Conservation (phyloP, 805 yeast species). For the Priceomyces medius region DNA sequence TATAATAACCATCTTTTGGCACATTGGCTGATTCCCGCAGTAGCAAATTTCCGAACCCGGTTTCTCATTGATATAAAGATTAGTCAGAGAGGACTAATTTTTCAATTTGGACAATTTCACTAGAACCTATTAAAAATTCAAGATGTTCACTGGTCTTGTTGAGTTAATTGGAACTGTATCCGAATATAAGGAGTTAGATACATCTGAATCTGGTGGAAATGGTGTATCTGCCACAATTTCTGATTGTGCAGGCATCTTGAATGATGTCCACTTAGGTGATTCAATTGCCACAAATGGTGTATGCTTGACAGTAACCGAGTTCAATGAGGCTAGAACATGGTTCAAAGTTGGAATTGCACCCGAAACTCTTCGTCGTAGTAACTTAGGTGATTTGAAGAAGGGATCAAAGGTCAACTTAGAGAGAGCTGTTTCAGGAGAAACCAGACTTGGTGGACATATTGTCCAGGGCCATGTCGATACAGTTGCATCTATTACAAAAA, state of each 20-base stretch:
- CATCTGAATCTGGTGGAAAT: conserved; percentile 57
- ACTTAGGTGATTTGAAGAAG: conserved; percentile 56
- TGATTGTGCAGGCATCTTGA: conserved; percentile 60
- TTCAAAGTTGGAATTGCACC: conserved; percentile 93
- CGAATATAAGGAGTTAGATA: conserved; percentile 48
- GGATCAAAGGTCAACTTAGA: conserved; percentile 81
- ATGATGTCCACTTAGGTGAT: conserved; percentile 90
- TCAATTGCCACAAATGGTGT: conserved; percentile 87
- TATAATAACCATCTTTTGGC: background rate
- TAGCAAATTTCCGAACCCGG: background rate
- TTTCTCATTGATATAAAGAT: background rate
- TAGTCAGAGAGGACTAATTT: background rate
- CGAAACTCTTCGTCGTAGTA: conserved; percentile 83
- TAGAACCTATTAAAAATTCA: background rate
- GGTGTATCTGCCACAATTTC: conserved; percentile 71
- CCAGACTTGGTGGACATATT: conserved; percentile 92
- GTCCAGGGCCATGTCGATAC: conserved; percentile 99
- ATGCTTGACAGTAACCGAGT: conserved; percentile 90
- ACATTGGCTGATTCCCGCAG: background rate
- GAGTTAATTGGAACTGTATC: conserved; percentile 74
- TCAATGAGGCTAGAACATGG: conserved; percentile 41
- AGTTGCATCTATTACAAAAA: conserved; percentile 60
- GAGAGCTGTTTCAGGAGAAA: conserved; percentile 83
- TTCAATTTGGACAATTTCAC: background rate
- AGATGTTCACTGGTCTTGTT: conserved; percentile 93